A percentile compares a stretch with the other conserved stretches of the same genome.
These are phyloP conservation scores for Bipolaris zeicola DNA, from an alignment of 2,329 filamentous ascomycete genomes.

Conservation along the genomic window DNA sequence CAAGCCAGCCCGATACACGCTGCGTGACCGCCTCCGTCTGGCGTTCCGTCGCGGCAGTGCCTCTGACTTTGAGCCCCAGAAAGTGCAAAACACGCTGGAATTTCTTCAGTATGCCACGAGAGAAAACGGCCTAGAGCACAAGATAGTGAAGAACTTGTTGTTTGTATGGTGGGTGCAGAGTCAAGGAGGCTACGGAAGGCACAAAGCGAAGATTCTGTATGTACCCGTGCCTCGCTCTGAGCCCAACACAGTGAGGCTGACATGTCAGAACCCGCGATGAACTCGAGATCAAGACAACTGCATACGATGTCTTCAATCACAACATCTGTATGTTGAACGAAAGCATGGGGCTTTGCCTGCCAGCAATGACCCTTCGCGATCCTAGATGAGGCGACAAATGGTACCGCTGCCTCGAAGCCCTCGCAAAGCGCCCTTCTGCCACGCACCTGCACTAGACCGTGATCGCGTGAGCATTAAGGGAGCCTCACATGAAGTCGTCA, in stretches of 20 bases:
- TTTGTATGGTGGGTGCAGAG: constrained; percentile 54
- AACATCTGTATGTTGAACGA: constrained; percentile 76
- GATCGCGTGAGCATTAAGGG: background rate
- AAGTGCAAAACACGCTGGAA: constrained; percentile 68
- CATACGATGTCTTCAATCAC: constrained; percentile 68
- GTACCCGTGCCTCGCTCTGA: constrained; percentile 7
- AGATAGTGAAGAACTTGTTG: constrained; percentile 71
- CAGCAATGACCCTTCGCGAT: constrained; percentile 39
- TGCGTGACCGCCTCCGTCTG: constrained; percentile 58
- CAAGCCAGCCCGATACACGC: constrained; percentile 67
- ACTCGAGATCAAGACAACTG: constrained; percentile 40
- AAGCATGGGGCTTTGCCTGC: constrained; percentile 68
- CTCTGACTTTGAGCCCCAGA: constrained; percentile 47
- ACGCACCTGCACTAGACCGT: constrained; percentile 7
- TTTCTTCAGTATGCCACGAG: constrained; percentile 71
- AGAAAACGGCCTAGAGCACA: constrained; percentile 72
- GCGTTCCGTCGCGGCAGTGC: constrained; percentile 46
- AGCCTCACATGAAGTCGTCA: constrained; percentile 72
- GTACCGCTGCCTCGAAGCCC: constrained; percentile 1
- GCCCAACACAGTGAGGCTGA: constrained; percentile 2
- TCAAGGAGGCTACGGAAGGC: constrained; percentile 37
- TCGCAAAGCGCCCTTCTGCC: constrained; percentile 15
- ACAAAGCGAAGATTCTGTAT: constrained; percentile 27
- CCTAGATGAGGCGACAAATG: constrained; percentile 20
- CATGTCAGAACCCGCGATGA: constrained; percentile 32